Evolutionary conservation across 768 basidiomycete species (phyloP).

Genomic region (Pleurotus eryngii): DNA sequence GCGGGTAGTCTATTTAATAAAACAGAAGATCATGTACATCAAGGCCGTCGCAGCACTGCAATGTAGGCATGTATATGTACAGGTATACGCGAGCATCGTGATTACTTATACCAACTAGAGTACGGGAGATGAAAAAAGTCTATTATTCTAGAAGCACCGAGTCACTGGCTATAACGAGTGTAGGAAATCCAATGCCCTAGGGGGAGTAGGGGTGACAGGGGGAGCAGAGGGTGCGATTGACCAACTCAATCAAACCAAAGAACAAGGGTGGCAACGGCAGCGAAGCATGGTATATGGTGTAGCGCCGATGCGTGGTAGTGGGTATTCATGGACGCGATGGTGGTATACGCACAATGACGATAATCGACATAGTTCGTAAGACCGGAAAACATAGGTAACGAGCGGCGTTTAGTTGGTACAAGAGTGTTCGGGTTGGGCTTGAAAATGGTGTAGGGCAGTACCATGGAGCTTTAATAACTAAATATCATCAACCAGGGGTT

Average conservation of each 20-base stretch:
- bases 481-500: constrained; percentile 92
- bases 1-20: too few relatives aligned
- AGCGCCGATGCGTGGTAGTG: too few relatives aligned
- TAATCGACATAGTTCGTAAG: background rate
- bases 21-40: background rate
- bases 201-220: background rate
- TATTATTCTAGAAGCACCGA: background rate
- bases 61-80: background rate
- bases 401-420: background rate
- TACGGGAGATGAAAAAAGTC: background rate
- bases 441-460: background rate
- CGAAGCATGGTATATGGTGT: too few relatives aligned
- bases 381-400: background rate
- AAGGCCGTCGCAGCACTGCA: background rate
- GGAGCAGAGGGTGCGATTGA: too few relatives aligned
- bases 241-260: too few relatives aligned
- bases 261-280: too few relatives aligned
- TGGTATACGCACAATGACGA: background rate
- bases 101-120: background rate
- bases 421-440: background rate
- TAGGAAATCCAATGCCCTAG: background rate
- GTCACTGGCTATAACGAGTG: background rate
- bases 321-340: background rate
- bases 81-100: background rate
- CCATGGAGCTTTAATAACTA: constrained; percentile 38